Percentiles rank a stretch among this genome's conserved stretches.
phyloP scores from a whole-genome alignment of 768 basidiomycete species.

The Cyathus striatus region DNA sequence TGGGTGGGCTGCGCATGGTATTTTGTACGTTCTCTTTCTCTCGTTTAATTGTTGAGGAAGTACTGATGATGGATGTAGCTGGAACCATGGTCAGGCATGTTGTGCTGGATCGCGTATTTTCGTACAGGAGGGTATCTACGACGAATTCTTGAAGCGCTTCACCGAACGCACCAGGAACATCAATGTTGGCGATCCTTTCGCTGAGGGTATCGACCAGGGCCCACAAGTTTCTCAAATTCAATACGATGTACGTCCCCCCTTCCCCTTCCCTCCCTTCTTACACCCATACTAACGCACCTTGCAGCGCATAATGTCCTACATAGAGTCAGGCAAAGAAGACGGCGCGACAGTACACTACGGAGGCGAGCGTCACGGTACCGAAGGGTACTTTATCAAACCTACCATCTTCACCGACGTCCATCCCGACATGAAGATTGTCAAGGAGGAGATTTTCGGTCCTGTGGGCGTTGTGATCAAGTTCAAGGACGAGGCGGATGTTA shows the following conservation, averaged over 20 bases:
- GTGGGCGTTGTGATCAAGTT: conserved; percentile 72
- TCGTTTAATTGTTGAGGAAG: background rate
- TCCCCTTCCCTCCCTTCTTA: background rate
- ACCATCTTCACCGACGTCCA: conserved; percentile 65
- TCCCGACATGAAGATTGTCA: conserved; percentile 63
- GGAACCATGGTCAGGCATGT: conserved; percentile 76
- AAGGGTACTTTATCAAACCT: conserved; percentile 68
- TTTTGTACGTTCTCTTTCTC: conserved; percentile 46
- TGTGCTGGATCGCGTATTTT: conserved; percentile 83
- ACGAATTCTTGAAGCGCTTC: conserved; percentile 68
- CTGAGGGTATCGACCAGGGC: conserved; percentile 55
- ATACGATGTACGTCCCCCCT: conserved; percentile 49
- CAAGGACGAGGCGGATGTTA: conserved; percentile 52
- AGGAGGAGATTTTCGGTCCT: conserved; percentile 74
- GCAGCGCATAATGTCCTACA: conserved; percentile 71
- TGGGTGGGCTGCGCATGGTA: conserved; percentile 59
- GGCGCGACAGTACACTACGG: conserved; percentile 64
- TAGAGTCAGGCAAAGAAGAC: conserved; percentile 64
- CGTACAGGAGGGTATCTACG: conserved; percentile 78
- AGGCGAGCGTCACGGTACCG: conserved; percentile 49
- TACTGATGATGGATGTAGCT: conserved; percentile 30
- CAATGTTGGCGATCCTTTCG: conserved; percentile 72
- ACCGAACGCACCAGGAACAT: conserved; percentile 45
- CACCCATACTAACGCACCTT: background rate
- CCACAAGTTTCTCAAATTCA: conserved; percentile 77